These are phyloP conservation scores for Rhynchospora pubera DNA, from an alignment of 176 grass and related monocot genomes.

Conservation along the genomic window DNA sequence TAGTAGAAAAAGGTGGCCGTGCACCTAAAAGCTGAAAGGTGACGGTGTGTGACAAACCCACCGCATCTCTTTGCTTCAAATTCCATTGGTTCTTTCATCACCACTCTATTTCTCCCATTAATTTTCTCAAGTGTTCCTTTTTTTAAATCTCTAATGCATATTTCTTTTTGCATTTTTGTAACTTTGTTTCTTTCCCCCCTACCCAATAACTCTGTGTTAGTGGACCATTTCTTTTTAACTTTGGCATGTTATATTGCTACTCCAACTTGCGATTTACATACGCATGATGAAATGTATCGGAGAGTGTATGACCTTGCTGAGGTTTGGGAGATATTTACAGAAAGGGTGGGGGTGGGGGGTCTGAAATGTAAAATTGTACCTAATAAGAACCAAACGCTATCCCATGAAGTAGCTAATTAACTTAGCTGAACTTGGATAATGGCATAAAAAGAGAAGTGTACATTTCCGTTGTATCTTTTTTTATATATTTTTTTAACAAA, in stretches of 20 bases:
- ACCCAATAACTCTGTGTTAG: slow-evolving; percentile 14
- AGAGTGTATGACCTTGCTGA: too few relatives aligned
- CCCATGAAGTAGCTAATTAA: too few relatives aligned
- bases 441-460: too few relatives aligned
- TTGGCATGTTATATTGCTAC: background rate
- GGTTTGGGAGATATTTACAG: too few relatives aligned
- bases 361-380: too few relatives aligned
- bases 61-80: background rate
- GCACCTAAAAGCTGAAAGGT: slow-evolving; percentile 11
- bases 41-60: slow-evolving; percentile 17
- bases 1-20: background rate
- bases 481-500: too few relatives aligned
- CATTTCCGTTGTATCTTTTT: too few relatives aligned
- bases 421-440: too few relatives aligned
- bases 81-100: slow-evolving; percentile 6
- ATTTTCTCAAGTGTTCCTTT: background rate
- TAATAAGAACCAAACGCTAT: too few relatives aligned
- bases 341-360: too few relatives aligned
- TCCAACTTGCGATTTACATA: background rate
- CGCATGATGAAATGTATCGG: background rate
- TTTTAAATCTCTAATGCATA: background rate
- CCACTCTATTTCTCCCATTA: background rate
- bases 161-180: background rate
- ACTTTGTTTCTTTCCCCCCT: background rate
- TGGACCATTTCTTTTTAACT: background rate